phyloP scores from a whole-genome alignment of 805 yeast genomes.

The Cyberlindnera nakhonratchasimensis region DNA sequence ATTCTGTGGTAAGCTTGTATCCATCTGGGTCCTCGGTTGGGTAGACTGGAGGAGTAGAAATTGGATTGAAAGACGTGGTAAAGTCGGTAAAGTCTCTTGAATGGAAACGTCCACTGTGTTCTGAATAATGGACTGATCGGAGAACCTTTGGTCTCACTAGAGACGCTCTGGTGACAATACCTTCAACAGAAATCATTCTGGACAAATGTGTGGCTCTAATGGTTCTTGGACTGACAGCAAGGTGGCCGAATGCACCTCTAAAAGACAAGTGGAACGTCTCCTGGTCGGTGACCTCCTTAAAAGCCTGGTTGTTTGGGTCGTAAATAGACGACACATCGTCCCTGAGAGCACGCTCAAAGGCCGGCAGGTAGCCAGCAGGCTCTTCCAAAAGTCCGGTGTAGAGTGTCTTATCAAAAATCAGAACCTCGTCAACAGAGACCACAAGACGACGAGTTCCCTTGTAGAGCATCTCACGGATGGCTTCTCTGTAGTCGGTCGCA shows the following conservation, averaged over 20 bases:
- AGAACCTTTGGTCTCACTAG: constrained; percentile 89
- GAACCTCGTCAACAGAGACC: constrained; percentile 80
- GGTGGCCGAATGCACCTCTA: constrained; percentile 88
- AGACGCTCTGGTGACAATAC: constrained; percentile 92
- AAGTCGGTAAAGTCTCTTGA: constrained; percentile 92
- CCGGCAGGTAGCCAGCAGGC: constrained; percentile 86
- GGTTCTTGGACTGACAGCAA: constrained; percentile 83
- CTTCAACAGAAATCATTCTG: constrained; percentile 83
- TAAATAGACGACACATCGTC: constrained; percentile 74
- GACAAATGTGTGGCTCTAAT: constrained; percentile 75
- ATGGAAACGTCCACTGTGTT: constrained; percentile 75
- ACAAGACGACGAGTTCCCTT: constrained; percentile 63
- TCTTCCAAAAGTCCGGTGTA: constrained; percentile 72
- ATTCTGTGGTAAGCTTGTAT: constrained; percentile 82
- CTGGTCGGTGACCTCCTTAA: constrained; percentile 51
- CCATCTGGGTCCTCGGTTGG: constrained; percentile 95
- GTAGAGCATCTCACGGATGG: constrained; percentile 68
- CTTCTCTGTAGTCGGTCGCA: constrained; percentile 59
- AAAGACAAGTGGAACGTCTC: constrained; percentile 74
- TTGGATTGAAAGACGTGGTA: constrained; percentile 84
- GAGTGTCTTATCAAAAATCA: constrained; percentile 74
- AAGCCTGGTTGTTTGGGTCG: constrained; percentile 55
- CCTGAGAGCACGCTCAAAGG: constrained; percentile 81
- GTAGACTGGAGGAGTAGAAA: constrained; percentile 77
- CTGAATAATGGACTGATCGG: constrained; percentile 91